Evolutionary conservation across 1,284 basidiomycete genomes (phyloP).

Genomic region (Coriolopsis trogii): DNA sequence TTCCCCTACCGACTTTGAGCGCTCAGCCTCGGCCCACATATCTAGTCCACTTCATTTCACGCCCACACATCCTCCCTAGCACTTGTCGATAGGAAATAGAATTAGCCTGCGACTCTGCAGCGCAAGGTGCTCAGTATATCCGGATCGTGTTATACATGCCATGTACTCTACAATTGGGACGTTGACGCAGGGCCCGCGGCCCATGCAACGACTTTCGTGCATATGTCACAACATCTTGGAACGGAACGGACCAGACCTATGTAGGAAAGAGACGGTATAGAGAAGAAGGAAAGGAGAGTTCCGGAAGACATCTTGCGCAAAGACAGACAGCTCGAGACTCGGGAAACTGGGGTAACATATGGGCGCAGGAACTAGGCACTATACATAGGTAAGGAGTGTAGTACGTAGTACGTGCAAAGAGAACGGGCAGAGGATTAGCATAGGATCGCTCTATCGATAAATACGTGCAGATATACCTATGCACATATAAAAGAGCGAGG

Average conservation of each 20-base stretch:
- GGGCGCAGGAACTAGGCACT: background rate
- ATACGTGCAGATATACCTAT: conserved; percentile 18
- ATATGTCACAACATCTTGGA: background rate
- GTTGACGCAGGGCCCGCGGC: conserved; percentile 2
- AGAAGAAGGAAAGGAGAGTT: background rate
- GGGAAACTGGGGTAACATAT: background rate
- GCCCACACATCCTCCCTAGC: background rate
- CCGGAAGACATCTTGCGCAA: too few relatives aligned
- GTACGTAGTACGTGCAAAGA: conserved; percentile 21
- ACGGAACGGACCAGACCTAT: too few relatives aligned
- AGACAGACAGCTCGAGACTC: too few relatives aligned
- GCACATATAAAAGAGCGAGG: conserved; percentile 18
- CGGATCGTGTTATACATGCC: conserved; percentile 29
- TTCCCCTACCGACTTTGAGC: too few relatives aligned
- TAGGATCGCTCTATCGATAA: conserved; percentile 24
- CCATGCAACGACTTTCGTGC: background rate
- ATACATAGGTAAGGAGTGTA: conserved; percentile 22
- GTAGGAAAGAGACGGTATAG: background rate
- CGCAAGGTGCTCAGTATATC: conserved; percentile 25
- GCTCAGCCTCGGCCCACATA: too few relatives aligned
- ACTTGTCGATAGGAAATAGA: conserved; percentile 19
- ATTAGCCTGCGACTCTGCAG: conserved; percentile 24
- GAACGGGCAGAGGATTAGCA: conserved; percentile 27
- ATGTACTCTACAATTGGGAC: conserved; percentile 30
- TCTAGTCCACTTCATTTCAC: background rate